A percentile compares a stretch with the other conserved stretches of the same genome.
Conservation (phyloP, 768 basidiomycete genomes). For the Leccinellum albellum region DNA sequence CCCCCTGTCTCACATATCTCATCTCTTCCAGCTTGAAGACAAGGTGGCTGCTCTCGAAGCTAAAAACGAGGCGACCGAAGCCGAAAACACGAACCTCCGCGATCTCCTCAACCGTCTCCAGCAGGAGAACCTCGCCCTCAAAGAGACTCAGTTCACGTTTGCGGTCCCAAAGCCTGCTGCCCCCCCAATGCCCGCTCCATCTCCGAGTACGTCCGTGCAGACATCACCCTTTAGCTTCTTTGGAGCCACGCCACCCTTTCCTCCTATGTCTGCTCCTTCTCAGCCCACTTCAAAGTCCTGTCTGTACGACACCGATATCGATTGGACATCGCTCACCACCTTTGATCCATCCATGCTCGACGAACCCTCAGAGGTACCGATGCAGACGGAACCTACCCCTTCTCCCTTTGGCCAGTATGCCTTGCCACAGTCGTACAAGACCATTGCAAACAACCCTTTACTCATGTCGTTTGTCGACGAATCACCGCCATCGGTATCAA, state of each 20-base stretch:
- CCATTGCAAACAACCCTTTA: constrained; percentile 78
- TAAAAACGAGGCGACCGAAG: constrained; percentile 64
- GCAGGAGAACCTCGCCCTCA: constrained; percentile 80
- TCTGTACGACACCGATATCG: constrained; percentile 32
- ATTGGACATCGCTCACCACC: constrained; percentile 64
- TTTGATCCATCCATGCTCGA: constrained; percentile 73
- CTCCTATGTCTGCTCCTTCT: constrained; percentile 27
- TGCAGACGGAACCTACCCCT: constrained; percentile 53
- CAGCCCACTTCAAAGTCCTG: constrained; percentile 28
- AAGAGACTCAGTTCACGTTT: constrained; percentile 82
- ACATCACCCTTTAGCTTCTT: constrained; percentile 27
- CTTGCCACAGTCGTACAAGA: constrained; percentile 57
- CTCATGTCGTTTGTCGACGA: constrained; percentile 81
- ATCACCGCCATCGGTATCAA: constrained; percentile 27
- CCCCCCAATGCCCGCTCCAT: constrained; percentile 16
- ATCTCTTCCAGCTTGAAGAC: constrained; percentile 70
- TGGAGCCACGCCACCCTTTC: constrained; percentile 18
- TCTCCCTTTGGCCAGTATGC: constrained; percentile 47
- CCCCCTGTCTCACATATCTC: constrained; percentile 10
- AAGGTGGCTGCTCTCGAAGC: constrained; percentile 83
- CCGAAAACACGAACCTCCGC: constrained; percentile 87
- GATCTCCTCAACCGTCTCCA: constrained; percentile 83
- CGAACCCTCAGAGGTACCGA: constrained; percentile 55
- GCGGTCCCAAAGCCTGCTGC: constrained; percentile 53
- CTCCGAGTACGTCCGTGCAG: constrained; percentile 20